Conservation (phyloP, 352 stramenopile genomes). For the Albugo laibachii region DNA sequence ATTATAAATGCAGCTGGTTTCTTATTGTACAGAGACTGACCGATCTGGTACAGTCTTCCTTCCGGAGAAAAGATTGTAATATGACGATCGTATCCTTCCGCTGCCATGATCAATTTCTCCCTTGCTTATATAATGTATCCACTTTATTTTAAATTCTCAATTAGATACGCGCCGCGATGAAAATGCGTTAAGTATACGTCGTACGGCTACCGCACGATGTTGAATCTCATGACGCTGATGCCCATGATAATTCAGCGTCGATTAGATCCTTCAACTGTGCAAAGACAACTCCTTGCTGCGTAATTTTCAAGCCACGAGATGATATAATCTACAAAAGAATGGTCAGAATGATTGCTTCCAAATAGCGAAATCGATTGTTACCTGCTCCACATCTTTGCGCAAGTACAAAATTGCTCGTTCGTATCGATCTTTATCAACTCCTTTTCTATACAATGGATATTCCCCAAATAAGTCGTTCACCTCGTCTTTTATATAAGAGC, state of each 20-base stretch:
- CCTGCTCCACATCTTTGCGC: conserved; percentile 67
- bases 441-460: conserved; percentile 69
- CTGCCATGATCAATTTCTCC: conserved; percentile 36
- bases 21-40: conserved; percentile 13
- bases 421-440: conserved; percentile 50
- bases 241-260: conserved; percentile 48
- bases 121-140: background rate
- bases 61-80: conserved; percentile 99
- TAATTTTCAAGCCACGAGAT: conserved; percentile 49
- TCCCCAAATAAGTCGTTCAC: conserved; percentile 64
- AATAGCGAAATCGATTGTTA: conserved; percentile 6
- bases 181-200: conserved; percentile 3
- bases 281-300: conserved; percentile 35
- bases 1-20: background rate
- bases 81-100: conserved; percentile 80
- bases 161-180: too few relatives aligned
- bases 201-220: conserved; percentile 9
- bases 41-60: conserved; percentile 96
- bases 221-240: conserved; percentile 13
- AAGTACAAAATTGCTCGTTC: conserved; percentile 62
- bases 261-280: conserved; percentile 40
- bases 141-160: too few relatives aligned
- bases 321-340: conserved; percentile 32
- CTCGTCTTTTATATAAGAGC: conserved; percentile 68
- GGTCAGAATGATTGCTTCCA: background rate